These are phyloP conservation scores for Endotrypanum monterogeii DNA, from an alignment of 208 protist genomes.

Conservation along the genomic window DNA sequence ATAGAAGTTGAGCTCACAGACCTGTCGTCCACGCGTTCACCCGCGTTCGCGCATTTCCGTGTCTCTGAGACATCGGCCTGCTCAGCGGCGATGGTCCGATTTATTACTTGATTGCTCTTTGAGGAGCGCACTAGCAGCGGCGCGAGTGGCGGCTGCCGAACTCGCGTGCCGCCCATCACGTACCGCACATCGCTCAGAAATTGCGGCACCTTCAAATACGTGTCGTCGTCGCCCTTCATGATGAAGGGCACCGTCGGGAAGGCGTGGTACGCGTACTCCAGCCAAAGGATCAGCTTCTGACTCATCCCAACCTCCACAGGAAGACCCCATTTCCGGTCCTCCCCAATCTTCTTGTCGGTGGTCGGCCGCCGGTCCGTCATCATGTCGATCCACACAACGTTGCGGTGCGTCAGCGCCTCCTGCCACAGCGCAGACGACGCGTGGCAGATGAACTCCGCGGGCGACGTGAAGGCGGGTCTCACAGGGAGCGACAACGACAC, in stretches of 20 bases:
- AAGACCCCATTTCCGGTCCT: conserved; percentile 30
- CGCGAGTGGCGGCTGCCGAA: background rate
- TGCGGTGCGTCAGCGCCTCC: conserved; percentile 40
- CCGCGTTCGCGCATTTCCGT: background rate
- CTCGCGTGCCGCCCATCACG: background rate
- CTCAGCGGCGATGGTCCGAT: too few relatives aligned
- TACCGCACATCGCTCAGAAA: conserved; percentile 41
- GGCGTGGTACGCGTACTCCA: conserved; percentile 36
- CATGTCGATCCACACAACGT: conserved; percentile 38
- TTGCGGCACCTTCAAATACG: conserved; percentile 57
- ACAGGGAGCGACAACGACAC: conserved; percentile 10
- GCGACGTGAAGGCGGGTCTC: conserved; percentile 9
- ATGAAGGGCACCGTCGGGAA: conserved; percentile 44
- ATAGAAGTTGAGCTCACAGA: background rate
- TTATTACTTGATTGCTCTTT: too few relatives aligned
- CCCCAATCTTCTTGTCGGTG: conserved; percentile 26
- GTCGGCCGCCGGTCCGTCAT: conserved; percentile 34
- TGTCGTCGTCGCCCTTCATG: conserved; percentile 61
- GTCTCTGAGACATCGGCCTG: background rate
- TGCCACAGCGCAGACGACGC: conserved; percentile 34
- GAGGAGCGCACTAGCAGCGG: too few relatives aligned
- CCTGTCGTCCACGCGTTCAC: background rate
- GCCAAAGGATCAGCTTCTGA: conserved; percentile 49
- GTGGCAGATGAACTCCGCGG: conserved; percentile 16
- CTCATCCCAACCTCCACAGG: conserved; percentile 43